phyloP scores from a whole-genome alignment of 768 basidiomycete species.

The Gymnopilus junonius region DNA sequence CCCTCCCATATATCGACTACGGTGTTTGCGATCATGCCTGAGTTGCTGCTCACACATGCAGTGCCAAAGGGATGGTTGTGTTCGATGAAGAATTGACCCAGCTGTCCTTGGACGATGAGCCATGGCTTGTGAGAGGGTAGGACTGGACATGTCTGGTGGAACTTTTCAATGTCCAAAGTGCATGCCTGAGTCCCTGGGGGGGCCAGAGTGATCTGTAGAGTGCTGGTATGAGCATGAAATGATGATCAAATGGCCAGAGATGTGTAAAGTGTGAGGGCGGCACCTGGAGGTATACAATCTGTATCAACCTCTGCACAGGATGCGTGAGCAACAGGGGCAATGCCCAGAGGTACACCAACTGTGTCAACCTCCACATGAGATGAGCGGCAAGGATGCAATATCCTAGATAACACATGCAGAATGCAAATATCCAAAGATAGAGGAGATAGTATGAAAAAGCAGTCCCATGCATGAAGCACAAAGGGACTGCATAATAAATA shows the following conservation, averaged over 20 bases:
- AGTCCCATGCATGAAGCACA: background rate
- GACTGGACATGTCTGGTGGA: constrained; percentile 37
- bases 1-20: constrained; percentile 31
- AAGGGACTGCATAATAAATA: background rate
- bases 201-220: constrained; percentile 32
- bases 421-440: background rate
- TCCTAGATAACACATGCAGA: background rate
- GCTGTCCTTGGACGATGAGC: constrained; percentile 30
- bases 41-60: constrained; percentile 31
- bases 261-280: background rate
- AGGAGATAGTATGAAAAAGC: background rate
- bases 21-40: constrained; percentile 33
- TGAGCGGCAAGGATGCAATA: no score
- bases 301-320: no score
- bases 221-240: background rate
- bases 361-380: no score
- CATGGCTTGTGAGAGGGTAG: constrained; percentile 35
- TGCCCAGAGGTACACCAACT: no score
- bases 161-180: constrained; percentile 36
- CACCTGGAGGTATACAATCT: no score
- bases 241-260: no score
- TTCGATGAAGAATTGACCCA: constrained; percentile 31
- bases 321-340: no score
- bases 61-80: constrained; percentile 35
- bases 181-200: constrained; percentile 34